phyloP scores from a whole-genome alignment of 768 basidiomycete genomes.

The Trametes gibbosa region DNA sequence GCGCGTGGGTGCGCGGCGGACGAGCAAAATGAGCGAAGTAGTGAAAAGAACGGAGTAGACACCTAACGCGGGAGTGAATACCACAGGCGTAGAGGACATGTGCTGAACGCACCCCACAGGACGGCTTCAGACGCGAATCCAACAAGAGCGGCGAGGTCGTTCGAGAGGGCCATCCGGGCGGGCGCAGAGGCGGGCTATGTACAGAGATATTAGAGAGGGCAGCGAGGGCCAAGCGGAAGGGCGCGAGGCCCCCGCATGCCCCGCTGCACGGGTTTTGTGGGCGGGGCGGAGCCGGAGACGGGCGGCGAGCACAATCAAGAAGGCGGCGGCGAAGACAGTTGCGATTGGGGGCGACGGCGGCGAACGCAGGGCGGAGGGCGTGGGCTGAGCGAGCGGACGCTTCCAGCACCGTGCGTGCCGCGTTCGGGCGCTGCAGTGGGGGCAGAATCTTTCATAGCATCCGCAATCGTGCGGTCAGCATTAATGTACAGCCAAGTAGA shows the following conservation, averaged over 20 bases:
- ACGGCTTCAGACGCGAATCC: constrained; percentile 38
- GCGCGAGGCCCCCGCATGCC: neutral
- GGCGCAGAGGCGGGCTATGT: neutral
- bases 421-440: neutral
- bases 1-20: constrained; percentile 9
- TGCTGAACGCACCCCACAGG: constrained; percentile 32
- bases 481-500: no score
- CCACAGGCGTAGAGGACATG: neutral
- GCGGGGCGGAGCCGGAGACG: neutral
- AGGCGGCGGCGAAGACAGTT: neutral
- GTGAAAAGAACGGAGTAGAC: constrained; percentile 29
- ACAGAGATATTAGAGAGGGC: neutral
- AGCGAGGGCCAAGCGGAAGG: neutral
- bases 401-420: neutral
- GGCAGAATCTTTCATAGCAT: neutral
- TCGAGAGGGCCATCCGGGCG: constrained; percentile 28
- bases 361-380: neutral
- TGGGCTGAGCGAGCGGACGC: neutral
- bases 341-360: neutral
- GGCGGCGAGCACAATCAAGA: constrained; percentile 2
- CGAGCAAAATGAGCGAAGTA: constrained; percentile 28
- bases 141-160: constrained; percentile 34
- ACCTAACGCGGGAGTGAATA: neutral
- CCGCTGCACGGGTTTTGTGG: neutral
- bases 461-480: no score